A percentile compares a stretch with the other conserved stretches of the same genome.
These are phyloP conservation scores for Aspergillus pseudoglaucus DNA, from an alignment of 2,329 filamentous ascomycete species.

Conservation along the genomic window DNA sequence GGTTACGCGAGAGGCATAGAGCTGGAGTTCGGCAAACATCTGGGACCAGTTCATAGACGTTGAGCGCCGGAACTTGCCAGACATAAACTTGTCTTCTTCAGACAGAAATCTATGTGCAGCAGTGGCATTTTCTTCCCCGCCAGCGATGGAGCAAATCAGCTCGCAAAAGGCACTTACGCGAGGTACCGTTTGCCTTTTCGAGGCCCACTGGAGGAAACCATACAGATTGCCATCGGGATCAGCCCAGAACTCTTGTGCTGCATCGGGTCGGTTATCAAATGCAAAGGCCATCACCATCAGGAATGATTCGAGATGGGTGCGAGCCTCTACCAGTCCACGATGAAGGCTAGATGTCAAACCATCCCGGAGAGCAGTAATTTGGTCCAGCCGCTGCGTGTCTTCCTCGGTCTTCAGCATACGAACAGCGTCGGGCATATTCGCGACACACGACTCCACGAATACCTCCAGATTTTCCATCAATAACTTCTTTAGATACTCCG, in stretches of 20 bases:
- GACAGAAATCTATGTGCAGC: conserved; percentile 82
- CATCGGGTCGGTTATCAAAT: conserved; percentile 78
- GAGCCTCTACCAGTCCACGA: conserved; percentile 35
- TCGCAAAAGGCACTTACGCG: conserved; percentile 94
- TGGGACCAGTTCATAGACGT: conserved; percentile 87
- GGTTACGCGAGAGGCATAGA: conserved; percentile 72
- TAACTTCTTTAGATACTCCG: conserved; percentile 63
- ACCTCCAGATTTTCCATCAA: conserved; percentile 76
- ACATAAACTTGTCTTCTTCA: conserved; percentile 69
- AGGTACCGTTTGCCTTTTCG: conserved; percentile 88
- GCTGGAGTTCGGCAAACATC: conserved; percentile 82
- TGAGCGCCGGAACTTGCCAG: conserved; percentile 72
- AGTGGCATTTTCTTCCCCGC: conserved; percentile 73
- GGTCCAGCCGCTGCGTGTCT: conserved; percentile 63
- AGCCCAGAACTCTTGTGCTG: conserved; percentile 82
- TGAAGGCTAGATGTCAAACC: conserved; percentile 35
- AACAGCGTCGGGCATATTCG: conserved; percentile 88
- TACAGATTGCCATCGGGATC: conserved; percentile 89
- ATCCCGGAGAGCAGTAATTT: conserved; percentile 41
- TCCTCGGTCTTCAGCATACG: conserved; percentile 80
- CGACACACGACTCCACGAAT: conserved; percentile 88
- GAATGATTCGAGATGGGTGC: conserved; percentile 73
- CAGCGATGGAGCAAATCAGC: conserved; percentile 83
- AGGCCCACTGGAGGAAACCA: conserved; percentile 96
- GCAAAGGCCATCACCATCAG: conserved; percentile 86